A percentile compares a stretch with the other conserved stretches of the same genome.
Conservation (phyloP, 768 basidiomycete species). For the Boletus eberwhitei region DNA sequence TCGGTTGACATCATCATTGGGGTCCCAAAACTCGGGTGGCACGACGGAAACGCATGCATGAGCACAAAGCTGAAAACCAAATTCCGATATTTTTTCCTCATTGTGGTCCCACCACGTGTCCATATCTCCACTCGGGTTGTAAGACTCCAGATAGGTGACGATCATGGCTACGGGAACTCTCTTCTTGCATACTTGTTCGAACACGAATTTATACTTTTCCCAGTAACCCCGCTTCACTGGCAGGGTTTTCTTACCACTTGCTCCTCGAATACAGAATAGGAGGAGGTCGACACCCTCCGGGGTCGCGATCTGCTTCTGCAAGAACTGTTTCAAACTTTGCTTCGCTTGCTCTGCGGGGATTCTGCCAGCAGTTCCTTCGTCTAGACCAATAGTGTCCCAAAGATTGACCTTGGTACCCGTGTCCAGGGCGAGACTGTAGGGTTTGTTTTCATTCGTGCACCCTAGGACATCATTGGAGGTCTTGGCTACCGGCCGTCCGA, state of each 20-base stretch:
- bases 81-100: slow-evolving; percentile 19
- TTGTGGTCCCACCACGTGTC: slow-evolving; percentile 37
- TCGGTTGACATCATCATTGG: slow-evolving; percentile 5
- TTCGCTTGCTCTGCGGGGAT: slow-evolving; percentile 16
- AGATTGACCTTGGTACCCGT: slow-evolving; percentile 20
- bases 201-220: slow-evolving; percentile 24
- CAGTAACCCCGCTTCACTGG: slow-evolving; percentile 15
- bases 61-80: slow-evolving; percentile 33
- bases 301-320: slow-evolving; percentile 20
- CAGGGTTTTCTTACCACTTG: slow-evolving; percentile 6
- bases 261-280: slow-evolving; percentile 29
- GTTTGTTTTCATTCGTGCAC: slow-evolving; percentile 25
- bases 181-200: slow-evolving; percentile 24
- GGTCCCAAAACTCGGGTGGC: background rate
- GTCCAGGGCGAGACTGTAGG: slow-evolving; percentile 16
- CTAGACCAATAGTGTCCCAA: slow-evolving; percentile 37
- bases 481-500: slow-evolving; percentile 21
- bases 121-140: slow-evolving; percentile 25
- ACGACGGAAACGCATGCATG: slow-evolving; percentile 37
- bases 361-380: slow-evolving; percentile 26
- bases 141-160: slow-evolving; percentile 29
- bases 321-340: slow-evolving; percentile 20
- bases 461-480: slow-evolving; percentile 29
- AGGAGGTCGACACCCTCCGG: slow-evolving; percentile 26
- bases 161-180: slow-evolving; percentile 25